phyloP scores from a whole-genome alignment of 192 early-diverging fungal species.

The Coemansia sp. region DNA sequence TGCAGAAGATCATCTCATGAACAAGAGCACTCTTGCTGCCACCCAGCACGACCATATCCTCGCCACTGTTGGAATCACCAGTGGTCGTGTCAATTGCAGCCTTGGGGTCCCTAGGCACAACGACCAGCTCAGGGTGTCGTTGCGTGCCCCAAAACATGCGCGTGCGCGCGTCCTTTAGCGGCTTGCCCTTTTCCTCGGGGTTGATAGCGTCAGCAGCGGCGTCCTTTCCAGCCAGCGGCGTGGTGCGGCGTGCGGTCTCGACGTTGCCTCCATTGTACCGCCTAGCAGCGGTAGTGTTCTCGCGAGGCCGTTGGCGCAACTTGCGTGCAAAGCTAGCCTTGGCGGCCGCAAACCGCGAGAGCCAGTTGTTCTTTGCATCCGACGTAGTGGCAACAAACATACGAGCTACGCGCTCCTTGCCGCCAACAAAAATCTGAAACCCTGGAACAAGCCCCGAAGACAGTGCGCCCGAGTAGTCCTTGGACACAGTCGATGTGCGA shows the following conservation, averaged over 20 bases:
- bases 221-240: slow-evolving; percentile 20
- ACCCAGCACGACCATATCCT: slow-evolving; percentile 37
- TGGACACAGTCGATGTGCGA: slow-evolving; percentile 55
- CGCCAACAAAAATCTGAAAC: slow-evolving; percentile 56
- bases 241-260: slow-evolving; percentile 3
- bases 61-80: too few relatives aligned
- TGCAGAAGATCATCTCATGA: slow-evolving; percentile 63
- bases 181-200: slow-evolving; percentile 32
- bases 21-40: slow-evolving; percentile 59
- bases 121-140: slow-evolving; percentile 57
- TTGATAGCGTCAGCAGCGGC: slow-evolving; percentile 6
- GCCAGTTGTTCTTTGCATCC: slow-evolving; percentile 57
- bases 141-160: slow-evolving; percentile 59
- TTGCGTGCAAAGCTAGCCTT: slow-evolving; percentile 54
- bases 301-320: slow-evolving; percentile 49
- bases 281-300: slow-evolving; percentile 25
- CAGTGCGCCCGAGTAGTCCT: slow-evolving; percentile 55
- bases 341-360: slow-evolving; percentile 54
- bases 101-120: slow-evolving; percentile 8
- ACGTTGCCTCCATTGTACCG: slow-evolving; percentile 14
- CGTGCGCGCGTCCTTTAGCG: slow-evolving; percentile 31
- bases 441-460: slow-evolving; percentile 53
- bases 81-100: not conserved
- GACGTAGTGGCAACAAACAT: slow-evolving; percentile 58
- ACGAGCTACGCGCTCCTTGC: slow-evolving; percentile 51